Percentiles rank a stretch among this genome's conserved stretches.
Conservation (phyloP, 108 stramenopile species). For the Nitzschia palea region DNA sequence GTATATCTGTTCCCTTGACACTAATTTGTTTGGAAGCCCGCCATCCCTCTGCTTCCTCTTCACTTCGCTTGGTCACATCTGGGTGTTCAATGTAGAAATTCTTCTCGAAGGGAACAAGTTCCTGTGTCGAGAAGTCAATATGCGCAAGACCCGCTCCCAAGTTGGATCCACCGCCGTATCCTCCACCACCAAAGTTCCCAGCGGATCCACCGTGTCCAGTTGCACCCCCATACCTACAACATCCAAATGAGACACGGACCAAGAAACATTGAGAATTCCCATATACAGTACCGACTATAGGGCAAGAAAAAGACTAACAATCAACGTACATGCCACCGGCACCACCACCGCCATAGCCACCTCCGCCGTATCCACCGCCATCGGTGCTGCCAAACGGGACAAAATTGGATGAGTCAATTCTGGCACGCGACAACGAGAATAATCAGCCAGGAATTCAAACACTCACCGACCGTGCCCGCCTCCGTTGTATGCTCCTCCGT, state of each 20-base stretch:
- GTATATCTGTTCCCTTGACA: slow-evolving; percentile 86
- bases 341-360: slow-evolving; percentile 28
- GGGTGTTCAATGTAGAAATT: slow-evolving; percentile 99
- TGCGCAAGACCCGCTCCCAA: slow-evolving; percentile 64
- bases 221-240: slow-evolving; percentile 19
- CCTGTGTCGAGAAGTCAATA: slow-evolving; percentile 82
- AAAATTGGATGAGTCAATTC: no score
- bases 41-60: slow-evolving; percentile 87
- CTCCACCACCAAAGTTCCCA: slow-evolving; percentile 43
- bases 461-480: slow-evolving; percentile 25
- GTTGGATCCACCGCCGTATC: slow-evolving; percentile 54
- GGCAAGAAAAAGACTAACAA: no score
- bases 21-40: slow-evolving; percentile 84
- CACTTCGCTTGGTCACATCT: slow-evolving; percentile 85
- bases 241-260: no score
- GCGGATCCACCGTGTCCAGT: slow-evolving; percentile 28
- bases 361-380: slow-evolving; percentile 27
- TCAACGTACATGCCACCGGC: no score
- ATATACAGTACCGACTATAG: no score
- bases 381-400: no score
- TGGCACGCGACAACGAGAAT: not conserved
- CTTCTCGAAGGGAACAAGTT: slow-evolving; percentile 95
- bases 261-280: no score
- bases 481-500: slow-evolving; percentile 37
- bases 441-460: not conserved